A percentile compares a stretch with the other conserved stretches of the same genome.
These are phyloP conservation scores for Millerago galiae DNA, from an alignment of 805 yeast species.

Conservation along the genomic window DNA sequence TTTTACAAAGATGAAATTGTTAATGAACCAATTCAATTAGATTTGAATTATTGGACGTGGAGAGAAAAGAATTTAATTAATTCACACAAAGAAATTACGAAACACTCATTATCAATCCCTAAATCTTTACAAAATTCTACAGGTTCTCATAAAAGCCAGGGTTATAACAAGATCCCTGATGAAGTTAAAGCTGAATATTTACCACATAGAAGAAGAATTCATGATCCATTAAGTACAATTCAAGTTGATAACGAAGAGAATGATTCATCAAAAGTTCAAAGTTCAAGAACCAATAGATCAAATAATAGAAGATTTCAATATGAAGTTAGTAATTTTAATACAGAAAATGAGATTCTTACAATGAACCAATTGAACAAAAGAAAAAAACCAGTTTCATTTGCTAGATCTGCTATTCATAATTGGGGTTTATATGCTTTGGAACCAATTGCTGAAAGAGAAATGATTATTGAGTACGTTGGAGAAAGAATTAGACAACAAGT, in stretches of 20 bases:
- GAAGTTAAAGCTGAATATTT: conserved; percentile 66
- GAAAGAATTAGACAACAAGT: conserved; percentile 90
- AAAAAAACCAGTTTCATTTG: conserved; percentile 93
- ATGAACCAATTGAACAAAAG: conserved; percentile 85
- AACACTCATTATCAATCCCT: conserved; percentile 24
- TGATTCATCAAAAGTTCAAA: conserved; percentile 40
- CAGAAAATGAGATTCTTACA: conserved; percentile 75
- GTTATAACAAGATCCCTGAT: conserved; percentile 69
- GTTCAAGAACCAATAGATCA: conserved; percentile 82
- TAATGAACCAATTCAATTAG: conserved; percentile 16
- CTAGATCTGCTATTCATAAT: conserved; percentile 93
- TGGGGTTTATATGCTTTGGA: conserved; percentile 98
- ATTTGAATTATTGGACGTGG: conserved; percentile 59
- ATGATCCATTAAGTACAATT: conserved; percentile 69
- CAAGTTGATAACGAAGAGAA: conserved; percentile 53
- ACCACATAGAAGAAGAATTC: conserved; percentile 70
- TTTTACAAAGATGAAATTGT: conserved; percentile 25
- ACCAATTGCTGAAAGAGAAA: conserved; percentile 91
- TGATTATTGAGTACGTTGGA: conserved; percentile 98
- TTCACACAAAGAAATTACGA: background rate
- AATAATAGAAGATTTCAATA: conserved; percentile 84
- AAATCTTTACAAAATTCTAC: conserved; percentile 33
- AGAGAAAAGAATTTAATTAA: conserved; percentile 35
- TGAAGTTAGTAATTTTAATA: conserved; percentile 77
- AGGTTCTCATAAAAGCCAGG: conserved; percentile 67